Conservation (phyloP, 257 asterid genomes). For the Perilla frutescens region DNA sequence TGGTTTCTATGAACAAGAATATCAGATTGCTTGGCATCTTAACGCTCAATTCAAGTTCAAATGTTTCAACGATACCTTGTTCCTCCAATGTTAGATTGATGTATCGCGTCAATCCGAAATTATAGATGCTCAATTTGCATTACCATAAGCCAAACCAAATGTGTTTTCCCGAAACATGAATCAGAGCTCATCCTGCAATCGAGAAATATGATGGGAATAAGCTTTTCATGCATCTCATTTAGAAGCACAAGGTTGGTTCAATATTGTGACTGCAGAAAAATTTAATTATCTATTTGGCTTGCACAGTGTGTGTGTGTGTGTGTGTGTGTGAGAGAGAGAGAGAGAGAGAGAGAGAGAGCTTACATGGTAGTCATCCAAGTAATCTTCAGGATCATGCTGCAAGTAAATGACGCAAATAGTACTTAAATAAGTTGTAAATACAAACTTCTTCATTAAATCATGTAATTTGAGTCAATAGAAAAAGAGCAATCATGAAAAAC, state of each 20-base stretch:
- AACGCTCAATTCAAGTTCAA: no score
- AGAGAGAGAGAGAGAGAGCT: constrained; percentile 22
- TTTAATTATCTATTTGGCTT: no score
- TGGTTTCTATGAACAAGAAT: not conserved
- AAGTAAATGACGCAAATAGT: constrained; percentile 8
- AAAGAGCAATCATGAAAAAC: not conserved
- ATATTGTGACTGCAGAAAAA: no score
- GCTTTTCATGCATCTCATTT: not conserved
- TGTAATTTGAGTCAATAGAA: not conserved
- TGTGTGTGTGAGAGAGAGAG: no score
- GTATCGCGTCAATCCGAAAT: not conserved
- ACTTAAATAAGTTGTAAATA: not conserved
- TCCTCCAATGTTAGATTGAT: no score
- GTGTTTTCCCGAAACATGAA: not conserved
- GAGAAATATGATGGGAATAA: not conserved
- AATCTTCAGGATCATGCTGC: constrained; percentile 38
- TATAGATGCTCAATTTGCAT: not conserved
- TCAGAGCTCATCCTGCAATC: constrained; percentile 36
- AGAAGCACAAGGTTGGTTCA: no score
- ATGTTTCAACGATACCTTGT: not conserved
- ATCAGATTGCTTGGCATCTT: not conserved
- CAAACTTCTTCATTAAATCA: not conserved
- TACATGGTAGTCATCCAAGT: constrained; percentile 35
- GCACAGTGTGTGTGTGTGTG: not conserved
- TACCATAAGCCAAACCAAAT: constrained; percentile 1